These are phyloP conservation scores for Hansenula lynferdii DNA, from an alignment of 1,139 yeast genomes.

Conservation along the genomic window DNA sequence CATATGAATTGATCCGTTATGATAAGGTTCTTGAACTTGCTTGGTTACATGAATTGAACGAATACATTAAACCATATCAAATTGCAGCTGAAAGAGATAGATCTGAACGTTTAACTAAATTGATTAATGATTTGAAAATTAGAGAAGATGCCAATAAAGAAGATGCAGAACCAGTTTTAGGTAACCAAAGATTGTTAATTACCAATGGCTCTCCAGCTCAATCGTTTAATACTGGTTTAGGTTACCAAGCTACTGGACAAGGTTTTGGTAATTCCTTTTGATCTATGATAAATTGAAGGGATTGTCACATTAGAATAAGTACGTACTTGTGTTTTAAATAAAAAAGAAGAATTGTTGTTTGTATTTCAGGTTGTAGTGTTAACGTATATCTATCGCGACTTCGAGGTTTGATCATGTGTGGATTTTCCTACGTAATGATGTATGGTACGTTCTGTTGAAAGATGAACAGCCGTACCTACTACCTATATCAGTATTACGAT, in stretches of 20 bases:
- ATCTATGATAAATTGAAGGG: not conserved
- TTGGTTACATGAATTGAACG: slow-evolving; percentile 83
- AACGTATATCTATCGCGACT: too few relatives aligned
- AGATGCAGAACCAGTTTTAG: slow-evolving; percentile 34
- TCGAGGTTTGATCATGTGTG: too few relatives aligned
- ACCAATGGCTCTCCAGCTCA: slow-evolving; percentile 42
- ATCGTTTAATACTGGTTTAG: slow-evolving; percentile 30
- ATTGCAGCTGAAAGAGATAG: slow-evolving; percentile 82
- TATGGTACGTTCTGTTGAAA: too few relatives aligned
- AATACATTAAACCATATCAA: slow-evolving; percentile 86
- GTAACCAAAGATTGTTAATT: slow-evolving; percentile 51
- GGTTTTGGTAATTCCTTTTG: slow-evolving; percentile 54
- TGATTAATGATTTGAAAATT: slow-evolving; percentile 64
- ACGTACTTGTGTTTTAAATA: not conserved
- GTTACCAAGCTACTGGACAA: slow-evolving; percentile 62
- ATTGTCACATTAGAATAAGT: not conserved
- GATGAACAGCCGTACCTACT: too few relatives aligned
- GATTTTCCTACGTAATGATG: too few relatives aligned
- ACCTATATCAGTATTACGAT: too few relatives aligned
- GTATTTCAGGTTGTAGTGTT: too few relatives aligned
- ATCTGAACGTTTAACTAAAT: slow-evolving; percentile 57
- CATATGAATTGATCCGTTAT: slow-evolving; percentile 73
- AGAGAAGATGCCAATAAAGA: slow-evolving; percentile 52
- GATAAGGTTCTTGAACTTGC: slow-evolving; percentile 87
- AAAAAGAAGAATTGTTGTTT: not conserved